phyloP scores from a whole-genome alignment of 495 filamentous ascomycete species.

The Parachaetomium inaequale region DNA sequence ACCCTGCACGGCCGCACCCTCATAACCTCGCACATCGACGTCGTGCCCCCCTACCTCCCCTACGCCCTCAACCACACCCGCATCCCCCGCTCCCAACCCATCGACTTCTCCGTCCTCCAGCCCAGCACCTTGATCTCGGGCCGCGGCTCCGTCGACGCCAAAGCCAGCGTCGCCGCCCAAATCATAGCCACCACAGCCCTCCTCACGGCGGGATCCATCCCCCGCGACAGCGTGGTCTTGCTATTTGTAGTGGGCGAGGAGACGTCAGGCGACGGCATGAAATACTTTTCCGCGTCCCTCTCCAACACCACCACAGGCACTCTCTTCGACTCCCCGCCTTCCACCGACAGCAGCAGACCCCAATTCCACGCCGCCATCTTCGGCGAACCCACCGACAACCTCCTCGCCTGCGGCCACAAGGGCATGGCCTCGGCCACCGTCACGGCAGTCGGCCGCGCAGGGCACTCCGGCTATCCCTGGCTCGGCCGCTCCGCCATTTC shows the following conservation, averaged over 20 bases:
- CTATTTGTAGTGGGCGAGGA: slow-evolving; percentile 93
- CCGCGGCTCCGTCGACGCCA: slow-evolving; percentile 85
- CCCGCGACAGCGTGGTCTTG: slow-evolving; percentile 56
- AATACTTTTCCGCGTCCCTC: slow-evolving; percentile 51
- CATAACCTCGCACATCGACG: slow-evolving; percentile 70
- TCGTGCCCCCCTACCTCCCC: slow-evolving; percentile 69
- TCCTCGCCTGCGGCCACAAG: slow-evolving; percentile 87
- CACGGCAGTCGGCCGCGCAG: slow-evolving; percentile 67
- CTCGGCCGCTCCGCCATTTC: slow-evolving; percentile 76
- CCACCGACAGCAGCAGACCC: background rate
- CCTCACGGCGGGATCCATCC: slow-evolving; percentile 29
- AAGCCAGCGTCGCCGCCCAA: slow-evolving; percentile 79
- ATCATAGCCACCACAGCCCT: slow-evolving; percentile 65
- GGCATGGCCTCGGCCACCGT: slow-evolving; percentile 66
- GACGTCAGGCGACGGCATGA: slow-evolving; percentile 80
- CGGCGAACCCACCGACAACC: slow-evolving; percentile 84
- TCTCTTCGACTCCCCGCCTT: no score
- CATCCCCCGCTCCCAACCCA: slow-evolving; percentile 14
- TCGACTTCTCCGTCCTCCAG: slow-evolving; percentile 34
- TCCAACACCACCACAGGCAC: slow-evolving; percentile 52
- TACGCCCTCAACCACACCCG: slow-evolving; percentile 45
- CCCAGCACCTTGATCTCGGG: slow-evolving; percentile 47
- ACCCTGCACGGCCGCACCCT: slow-evolving; percentile 52
- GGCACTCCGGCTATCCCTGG: slow-evolving; percentile 87
- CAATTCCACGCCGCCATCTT: slow-evolving; percentile 65